phyloP scores from a whole-genome alignment of 2,329 filamentous ascomycete species.

The Sporothrix protearum region DNA sequence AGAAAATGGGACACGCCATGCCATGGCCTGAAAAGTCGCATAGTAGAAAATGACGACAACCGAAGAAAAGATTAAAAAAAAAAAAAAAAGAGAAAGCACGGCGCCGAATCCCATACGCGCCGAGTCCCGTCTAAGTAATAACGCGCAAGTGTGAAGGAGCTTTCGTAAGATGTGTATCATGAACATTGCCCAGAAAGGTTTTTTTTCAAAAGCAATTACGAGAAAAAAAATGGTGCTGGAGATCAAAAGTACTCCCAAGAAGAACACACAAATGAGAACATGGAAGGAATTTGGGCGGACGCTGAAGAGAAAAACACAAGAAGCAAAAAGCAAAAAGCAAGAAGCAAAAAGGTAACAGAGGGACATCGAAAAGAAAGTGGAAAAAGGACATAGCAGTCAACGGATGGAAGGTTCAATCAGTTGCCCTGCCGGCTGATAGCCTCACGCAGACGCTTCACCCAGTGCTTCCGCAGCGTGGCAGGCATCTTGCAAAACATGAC shows the following conservation, averaged over 20 bases:
- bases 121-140: not conserved
- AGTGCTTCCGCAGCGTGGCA: slow-evolving; percentile 49
- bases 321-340: not conserved
- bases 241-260: not conserved
- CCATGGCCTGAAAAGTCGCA: not conserved
- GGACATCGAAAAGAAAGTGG: not conserved
- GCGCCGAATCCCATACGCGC: not conserved
- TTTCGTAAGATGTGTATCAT: slow-evolving; percentile 10
- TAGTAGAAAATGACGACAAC: not conserved
- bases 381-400: not conserved
- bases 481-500: slow-evolving; percentile 63
- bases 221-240: not conserved
- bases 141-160: not conserved
- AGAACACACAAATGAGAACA: not conserved
- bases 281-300: not conserved
- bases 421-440: slow-evolving; percentile 35
- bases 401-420: not conserved
- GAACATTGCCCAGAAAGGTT: slow-evolving; percentile 5
- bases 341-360: not conserved
- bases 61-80: not conserved
- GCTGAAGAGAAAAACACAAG: not conserved
- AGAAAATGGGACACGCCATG: not conserved
- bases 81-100: not conserved
- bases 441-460: slow-evolving; percentile 53
- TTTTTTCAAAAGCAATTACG: not conserved